phyloP scores from a whole-genome alignment of 306 rosid genomes.

The Sicyos edulis region DNA sequence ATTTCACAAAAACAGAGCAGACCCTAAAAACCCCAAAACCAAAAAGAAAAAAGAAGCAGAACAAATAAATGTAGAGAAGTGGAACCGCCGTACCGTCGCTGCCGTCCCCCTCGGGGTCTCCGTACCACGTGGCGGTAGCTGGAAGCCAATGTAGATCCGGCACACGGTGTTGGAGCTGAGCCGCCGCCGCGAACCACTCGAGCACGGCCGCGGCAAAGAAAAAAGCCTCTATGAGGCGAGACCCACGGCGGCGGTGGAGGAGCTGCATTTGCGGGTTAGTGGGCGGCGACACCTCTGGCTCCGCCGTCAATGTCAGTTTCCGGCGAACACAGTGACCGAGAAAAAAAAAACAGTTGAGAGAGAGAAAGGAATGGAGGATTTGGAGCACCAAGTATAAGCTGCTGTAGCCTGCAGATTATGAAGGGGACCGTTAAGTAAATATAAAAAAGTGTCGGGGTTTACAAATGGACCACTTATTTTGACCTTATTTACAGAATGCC shows the following conservation, averaged over 20 bases:
- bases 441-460: background rate
- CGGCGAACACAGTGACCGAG: conserved; percentile 19
- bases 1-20: conserved; percentile 11
- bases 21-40: background rate
- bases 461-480: background rate
- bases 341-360: conserved; percentile 11
- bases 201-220: conserved; percentile 19
- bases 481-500: conserved; percentile 34
- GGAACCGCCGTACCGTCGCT: conserved; percentile 53
- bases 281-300: conserved; percentile 18
- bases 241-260: conserved; percentile 21
- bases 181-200: conserved; percentile 14
- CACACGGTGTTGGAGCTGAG: conserved; percentile 28
- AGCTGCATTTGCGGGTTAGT: conserved; percentile 36
- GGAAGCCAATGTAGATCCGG: conserved; percentile 56
- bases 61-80: background rate
- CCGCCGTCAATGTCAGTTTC: conserved; percentile 20
- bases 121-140: conserved; percentile 92
- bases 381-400: conserved; percentile 1
- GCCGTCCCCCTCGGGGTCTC: conserved; percentile 91
- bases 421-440: conserved; percentile 11
- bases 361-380: conserved; percentile 6
- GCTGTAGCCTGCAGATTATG: background rate
- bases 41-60: conserved; percentile 5
- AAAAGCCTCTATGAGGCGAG: conserved; percentile 14